Percentiles rank a stretch among this genome's conserved stretches.
These are phyloP conservation scores for Monosporascus sp. DNA, from an alignment of 2,329 filamentous ascomycete genomes.

Conservation along the genomic window DNA sequence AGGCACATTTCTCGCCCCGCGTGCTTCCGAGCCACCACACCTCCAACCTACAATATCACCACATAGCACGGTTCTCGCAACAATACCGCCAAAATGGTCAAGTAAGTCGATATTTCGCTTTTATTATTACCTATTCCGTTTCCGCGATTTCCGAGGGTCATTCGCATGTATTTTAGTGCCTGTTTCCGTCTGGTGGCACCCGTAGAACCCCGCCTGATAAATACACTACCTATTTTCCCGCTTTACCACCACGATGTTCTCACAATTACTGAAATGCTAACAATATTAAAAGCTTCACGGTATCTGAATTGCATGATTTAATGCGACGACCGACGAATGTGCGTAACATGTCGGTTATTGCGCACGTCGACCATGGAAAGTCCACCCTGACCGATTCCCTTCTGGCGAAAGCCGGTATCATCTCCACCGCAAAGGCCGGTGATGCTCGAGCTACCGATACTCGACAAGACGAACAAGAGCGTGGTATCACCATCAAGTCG, in stretches of 20 bases:
- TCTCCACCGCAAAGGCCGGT: constrained; percentile 95
- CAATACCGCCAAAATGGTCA: constrained; percentile 97
- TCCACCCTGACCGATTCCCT: constrained; percentile 99
- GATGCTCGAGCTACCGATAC: constrained; percentile 96
- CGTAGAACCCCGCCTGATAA: constrained; percentile 49
- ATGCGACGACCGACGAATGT: constrained; percentile 66
- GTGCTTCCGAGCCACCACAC: constrained; percentile 1
- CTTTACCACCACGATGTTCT: too few relatives aligned
- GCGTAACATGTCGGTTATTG: constrained; percentile 99
- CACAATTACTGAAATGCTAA: too few relatives aligned
- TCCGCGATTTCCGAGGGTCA: too few relatives aligned
- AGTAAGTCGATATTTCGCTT: too few relatives aligned
- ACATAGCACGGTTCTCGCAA: constrained; percentile 36
- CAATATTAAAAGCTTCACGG: too few relatives aligned
- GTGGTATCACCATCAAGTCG: constrained; percentile 99
- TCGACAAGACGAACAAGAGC: constrained; percentile 95
- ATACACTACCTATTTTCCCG: too few relatives aligned
- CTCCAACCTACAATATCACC: constrained; percentile 2
- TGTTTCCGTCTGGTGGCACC: too few relatives aligned
- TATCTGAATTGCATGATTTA: too few relatives aligned
- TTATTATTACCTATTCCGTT: too few relatives aligned
- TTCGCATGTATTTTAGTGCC: too few relatives aligned
- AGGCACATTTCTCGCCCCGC: constrained; percentile 7
- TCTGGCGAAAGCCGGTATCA: constrained; percentile 98
- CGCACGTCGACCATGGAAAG: constrained; percentile 99